Evolutionary conservation across 768 basidiomycete genomes (phyloP).

Genomic region (Tulasnella sp.): DNA sequence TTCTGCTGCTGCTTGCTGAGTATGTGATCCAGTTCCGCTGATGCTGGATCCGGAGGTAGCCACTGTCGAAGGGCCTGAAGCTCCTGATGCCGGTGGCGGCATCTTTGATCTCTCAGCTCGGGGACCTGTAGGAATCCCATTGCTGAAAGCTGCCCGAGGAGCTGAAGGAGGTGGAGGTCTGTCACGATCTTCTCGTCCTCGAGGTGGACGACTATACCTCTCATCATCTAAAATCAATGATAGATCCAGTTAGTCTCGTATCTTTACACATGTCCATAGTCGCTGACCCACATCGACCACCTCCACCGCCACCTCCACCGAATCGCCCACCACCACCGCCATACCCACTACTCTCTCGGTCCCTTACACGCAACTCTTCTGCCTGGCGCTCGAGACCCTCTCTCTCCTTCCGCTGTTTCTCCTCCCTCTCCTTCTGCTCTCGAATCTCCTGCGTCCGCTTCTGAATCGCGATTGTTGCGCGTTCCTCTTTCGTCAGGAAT

Average conservation of each 20-base stretch:
- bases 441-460: conserved; percentile 76
- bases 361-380: conserved; percentile 46
- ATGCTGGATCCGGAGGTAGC: conserved; percentile 22
- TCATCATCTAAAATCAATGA: conserved; percentile 30
- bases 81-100: conserved; percentile 32
- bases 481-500: conserved; percentile 87
- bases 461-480: conserved; percentile 77
- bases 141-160: conserved; percentile 36
- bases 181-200: conserved; percentile 22
- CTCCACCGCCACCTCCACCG: conserved; percentile 22
- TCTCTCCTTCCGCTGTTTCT: conserved; percentile 47
- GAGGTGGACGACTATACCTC: conserved; percentile 22
- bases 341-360: conserved; percentile 31
- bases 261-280: conserved; percentile 10
- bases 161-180: conserved; percentile 24
- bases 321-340: conserved; percentile 33
- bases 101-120: conserved; percentile 49
- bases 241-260: background rate
- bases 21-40: background rate
- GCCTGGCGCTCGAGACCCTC: conserved; percentile 67
- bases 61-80: conserved; percentile 27
- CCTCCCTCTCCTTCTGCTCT: conserved; percentile 56
- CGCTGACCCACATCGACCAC: conserved; percentile 31
- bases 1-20: conserved; percentile 26
- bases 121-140: conserved; percentile 69